These are phyloP conservation scores for Dictyostelium intermedium DNA, from an alignment of 78 protist species.

Conservation along the genomic window DNA sequence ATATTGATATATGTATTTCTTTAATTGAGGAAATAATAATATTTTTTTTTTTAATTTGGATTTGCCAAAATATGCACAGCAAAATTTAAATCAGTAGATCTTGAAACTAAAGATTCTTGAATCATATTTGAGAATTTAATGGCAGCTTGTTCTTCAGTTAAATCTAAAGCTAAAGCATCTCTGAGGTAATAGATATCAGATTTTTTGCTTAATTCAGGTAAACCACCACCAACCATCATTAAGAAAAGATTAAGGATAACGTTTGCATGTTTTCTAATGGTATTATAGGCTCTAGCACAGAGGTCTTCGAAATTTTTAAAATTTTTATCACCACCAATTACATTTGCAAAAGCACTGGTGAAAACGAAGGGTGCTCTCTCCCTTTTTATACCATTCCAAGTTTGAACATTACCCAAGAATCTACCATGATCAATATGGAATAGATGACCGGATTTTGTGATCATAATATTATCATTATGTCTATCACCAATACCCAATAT, in stretches of 20 bases:
- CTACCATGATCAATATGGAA: slow-evolving; percentile 97
- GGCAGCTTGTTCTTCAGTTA: slow-evolving; percentile 85
- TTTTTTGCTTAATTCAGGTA: slow-evolving; percentile 91
- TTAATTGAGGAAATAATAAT: too few relatives aligned
- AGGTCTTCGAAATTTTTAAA: slow-evolving; percentile 82
- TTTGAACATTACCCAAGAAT: slow-evolving; percentile 90
- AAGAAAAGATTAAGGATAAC: slow-evolving; percentile 88
- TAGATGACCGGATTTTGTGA: slow-evolving; percentile 82
- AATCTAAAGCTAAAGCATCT: slow-evolving; percentile 65
- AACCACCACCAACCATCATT: slow-evolving; percentile 95
- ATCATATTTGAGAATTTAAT: slow-evolving; percentile 74
- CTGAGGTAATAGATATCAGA: slow-evolving; percentile 87
- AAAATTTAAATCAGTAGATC: slow-evolving; percentile 75
- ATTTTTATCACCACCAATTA: slow-evolving; percentile 83
- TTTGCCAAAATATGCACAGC: slow-evolving; percentile 57
- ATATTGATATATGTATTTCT: neutral
- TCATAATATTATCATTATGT: slow-evolving; percentile 91
- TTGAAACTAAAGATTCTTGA: slow-evolving; percentile 37
- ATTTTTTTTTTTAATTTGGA: neutral
- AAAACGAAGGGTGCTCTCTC: slow-evolving; percentile 97
- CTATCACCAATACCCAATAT: slow-evolving; percentile 94
- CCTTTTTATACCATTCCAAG: slow-evolving; percentile 85
- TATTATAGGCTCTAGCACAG: slow-evolving; percentile 88
- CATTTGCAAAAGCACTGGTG: slow-evolving; percentile 59
- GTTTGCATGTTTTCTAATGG: slow-evolving; percentile 85